Base-by-base conservation (phyloP, 441 rosid genomes). In the Arabidopsis lyrata region DNA sequence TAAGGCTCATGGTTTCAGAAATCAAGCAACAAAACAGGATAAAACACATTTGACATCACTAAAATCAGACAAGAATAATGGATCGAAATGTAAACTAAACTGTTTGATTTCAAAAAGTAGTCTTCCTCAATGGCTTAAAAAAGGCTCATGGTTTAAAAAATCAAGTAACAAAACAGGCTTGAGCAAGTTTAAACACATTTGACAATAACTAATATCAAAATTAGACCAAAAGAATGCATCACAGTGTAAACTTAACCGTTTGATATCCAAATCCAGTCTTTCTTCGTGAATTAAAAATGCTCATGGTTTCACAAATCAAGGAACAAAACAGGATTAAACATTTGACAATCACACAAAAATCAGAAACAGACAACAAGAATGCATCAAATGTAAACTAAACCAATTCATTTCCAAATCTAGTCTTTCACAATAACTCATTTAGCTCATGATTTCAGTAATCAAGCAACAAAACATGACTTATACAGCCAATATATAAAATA, bases 41-140 rank as follows among this genome's bases (percentile, higher is more conserved):
- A 11, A 36, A 29, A 34, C 73, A 48, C 65, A 39, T 58, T 54
- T 16, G 18, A 57, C 62, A 64, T 52, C 6, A 68, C 4, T 2
- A 48, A 0, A 27, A n/a, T 3, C 13, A 47, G 32, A 74, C 22
- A 1, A 47, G 52, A 47, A 15, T 11, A 20, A 49, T 4, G 62
- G 12, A 57, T 34, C 14, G 34, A 36, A 53, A 56, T n/a, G 61
- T 56, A 9, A 50, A 22, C 49, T 14, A 50, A 22, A 20, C 27
- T 36, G 22, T 13, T 48, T 24, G 18, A 66, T 22, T 18, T 35
- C 34, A 14, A 65, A 14, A 13, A 20, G 1, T 22, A 35, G 24
- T 22, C 35, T 35, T 65, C n/a, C 5, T 11, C 5, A 48, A 64
- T 48, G 57, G 44, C 18, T 32, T 48, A 32, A 63, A 48, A 48